phyloP scores from a whole-genome alignment of 768 basidiomycete species.

The Austroboletus eburneus region DNA sequence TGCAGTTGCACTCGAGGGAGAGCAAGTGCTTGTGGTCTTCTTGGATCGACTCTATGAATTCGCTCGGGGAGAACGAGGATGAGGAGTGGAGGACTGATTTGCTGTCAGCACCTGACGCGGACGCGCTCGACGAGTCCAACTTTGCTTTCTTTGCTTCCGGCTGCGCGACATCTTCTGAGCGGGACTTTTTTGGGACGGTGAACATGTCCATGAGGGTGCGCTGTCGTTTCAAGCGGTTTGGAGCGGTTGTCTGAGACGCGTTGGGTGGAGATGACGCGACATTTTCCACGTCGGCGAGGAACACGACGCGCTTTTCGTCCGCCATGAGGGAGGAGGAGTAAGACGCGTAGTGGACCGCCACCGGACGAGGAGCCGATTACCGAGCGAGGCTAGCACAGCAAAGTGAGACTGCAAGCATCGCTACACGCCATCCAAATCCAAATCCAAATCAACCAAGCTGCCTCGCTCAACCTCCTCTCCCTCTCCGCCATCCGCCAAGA shows the following conservation, averaged over 20 bases:
- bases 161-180: slow-evolving; percentile 18
- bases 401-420: neutral
- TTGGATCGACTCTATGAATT: slow-evolving; percentile 49
- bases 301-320: slow-evolving; percentile 31
- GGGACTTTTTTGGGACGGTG: slow-evolving; percentile 30
- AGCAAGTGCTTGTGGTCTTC: slow-evolving; percentile 58
- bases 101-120: slow-evolving; percentile 14
- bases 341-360: slow-evolving; percentile 7
- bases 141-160: slow-evolving; percentile 48
- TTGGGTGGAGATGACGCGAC: slow-evolving; percentile 10
- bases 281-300: slow-evolving; percentile 44
- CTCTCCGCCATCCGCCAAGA: slow-evolving; percentile 61
- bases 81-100: slow-evolving; percentile 24
- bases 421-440: too few species aligned
- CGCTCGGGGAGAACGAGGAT: slow-evolving; percentile 62
- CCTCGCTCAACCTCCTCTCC: slow-evolving; percentile 77
- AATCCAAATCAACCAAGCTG: slow-evolving; percentile 48
- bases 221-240: slow-evolving; percentile 47
- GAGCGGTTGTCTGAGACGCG: slow-evolving; percentile 15
- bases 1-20: slow-evolving; percentile 63
- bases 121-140: slow-evolving; percentile 25
- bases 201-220: slow-evolving; percentile 67
- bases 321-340: slow-evolving; percentile 25
- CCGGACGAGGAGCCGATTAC: neutral
- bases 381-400: too few species aligned